Conservation (phyloP, 768 basidiomycete species). For the Suillus placidus region DNA sequence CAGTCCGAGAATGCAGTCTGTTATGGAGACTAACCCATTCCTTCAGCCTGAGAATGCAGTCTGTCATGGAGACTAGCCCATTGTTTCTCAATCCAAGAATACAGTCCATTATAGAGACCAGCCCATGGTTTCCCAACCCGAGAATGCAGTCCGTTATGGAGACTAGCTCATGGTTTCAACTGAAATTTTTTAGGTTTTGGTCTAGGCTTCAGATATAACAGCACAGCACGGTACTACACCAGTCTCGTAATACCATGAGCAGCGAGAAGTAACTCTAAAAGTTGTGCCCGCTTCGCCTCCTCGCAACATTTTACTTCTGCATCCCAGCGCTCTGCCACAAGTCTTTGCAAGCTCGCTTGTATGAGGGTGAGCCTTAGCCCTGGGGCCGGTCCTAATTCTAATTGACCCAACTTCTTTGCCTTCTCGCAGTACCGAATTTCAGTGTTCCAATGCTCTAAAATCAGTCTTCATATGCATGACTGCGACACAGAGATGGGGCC, state of each 20-base stretch:
- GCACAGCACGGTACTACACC: not conserved
- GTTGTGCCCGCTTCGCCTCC: not conserved
- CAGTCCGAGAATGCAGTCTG: not conserved
- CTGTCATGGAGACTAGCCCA: not conserved
- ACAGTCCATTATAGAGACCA: no score
- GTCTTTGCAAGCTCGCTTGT: not conserved
- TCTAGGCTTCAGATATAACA: not conserved
- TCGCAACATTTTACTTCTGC: not conserved
- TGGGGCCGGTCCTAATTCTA: not conserved
- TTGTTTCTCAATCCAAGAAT: not conserved
- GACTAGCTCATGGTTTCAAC: not conserved
- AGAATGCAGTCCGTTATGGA: constrained; percentile 10
- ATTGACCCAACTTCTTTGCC: not conserved
- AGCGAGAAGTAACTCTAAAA: not conserved
- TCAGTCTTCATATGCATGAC: not conserved
- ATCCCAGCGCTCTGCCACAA: not conserved
- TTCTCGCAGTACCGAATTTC: not conserved
- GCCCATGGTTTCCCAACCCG: no score
- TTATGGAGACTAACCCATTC: no score
- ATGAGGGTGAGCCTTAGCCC: not conserved
- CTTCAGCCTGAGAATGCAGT: constrained; percentile 7
- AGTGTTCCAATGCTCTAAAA: not conserved
- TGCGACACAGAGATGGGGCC: not conserved
- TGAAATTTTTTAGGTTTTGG: not conserved
- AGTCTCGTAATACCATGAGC: not conserved